Evolutionary conservation across 805 yeast species (phyloP), one percentile per base, ranked within the genome.

Genomic region (Komagataella mondaviorum): DNA sequence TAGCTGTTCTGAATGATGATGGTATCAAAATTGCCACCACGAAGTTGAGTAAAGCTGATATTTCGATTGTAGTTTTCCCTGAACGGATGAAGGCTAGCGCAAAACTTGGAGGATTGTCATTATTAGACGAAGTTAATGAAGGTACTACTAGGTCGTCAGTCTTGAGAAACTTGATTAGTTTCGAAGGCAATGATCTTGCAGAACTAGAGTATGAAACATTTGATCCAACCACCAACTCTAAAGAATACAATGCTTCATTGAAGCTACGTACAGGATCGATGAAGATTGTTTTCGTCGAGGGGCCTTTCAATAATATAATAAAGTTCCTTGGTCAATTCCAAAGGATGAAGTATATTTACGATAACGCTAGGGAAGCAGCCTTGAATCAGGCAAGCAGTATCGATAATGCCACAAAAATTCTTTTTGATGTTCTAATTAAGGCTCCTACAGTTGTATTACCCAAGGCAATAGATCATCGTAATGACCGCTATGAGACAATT

Each of bases 361-460:
- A 93, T 60, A 71, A 77, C 18, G 95, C 98, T 0, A 76, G 98
- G 53, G 88, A 84, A 59, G 87, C 89, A 8, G 96, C 98, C 0
- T 77, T 88, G 57, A 78, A 84, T 57, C 95, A 87, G 63, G 93
- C 93, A 0, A 79, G 71, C 47, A 76, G 67, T 49, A 72, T 77
- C 53, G 78, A 78, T 50, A 71, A 68, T 52, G 78, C 86, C 0
- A 75, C 70, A 48, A 76, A 73, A 56, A 80, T 89, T 66, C 80
- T 81, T 55, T 76, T 90, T 61, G 85, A 90, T 58, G 66, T 95
- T 39, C 65, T 78, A 16, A 72, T 93, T 14, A 75, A 78, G 50
- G 88, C 97, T 1, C 99, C 99, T 0, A 84, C 84, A 7, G 70
- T 93, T 44, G 79, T 84, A 2, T 88, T 89, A 59, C 96, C 98